A percentile compares a stretch with the other conserved stretches of the same genome.
These are phyloP conservation scores for Trypanosoma scelopori DNA, from an alignment of 208 protist species.

Conservation along the genomic window DNA sequence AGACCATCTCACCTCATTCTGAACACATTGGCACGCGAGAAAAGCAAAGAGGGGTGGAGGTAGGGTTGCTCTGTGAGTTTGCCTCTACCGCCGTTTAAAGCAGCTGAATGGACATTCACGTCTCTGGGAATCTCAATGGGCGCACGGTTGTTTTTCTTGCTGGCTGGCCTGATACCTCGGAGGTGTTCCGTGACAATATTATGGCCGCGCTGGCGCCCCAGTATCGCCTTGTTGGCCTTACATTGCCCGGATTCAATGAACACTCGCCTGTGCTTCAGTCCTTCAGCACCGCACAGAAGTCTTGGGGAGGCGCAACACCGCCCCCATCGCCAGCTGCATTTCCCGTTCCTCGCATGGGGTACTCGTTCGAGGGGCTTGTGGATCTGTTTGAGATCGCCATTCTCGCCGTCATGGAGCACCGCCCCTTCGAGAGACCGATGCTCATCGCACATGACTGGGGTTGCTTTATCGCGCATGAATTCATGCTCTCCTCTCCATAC, in stretches of 20 bases:
- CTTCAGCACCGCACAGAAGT: too few species aligned
- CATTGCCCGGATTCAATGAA: conserved; percentile 60
- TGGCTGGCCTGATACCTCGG: conserved; percentile 73
- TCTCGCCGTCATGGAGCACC: too few species aligned
- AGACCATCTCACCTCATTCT: too few species aligned
- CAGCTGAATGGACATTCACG: conserved; percentile 66
- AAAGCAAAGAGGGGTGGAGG: too few species aligned
- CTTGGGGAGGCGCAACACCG: background rate
- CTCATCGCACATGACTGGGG: conserved; percentile 69
- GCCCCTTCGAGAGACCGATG: conserved; percentile 53
- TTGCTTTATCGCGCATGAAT: conserved; percentile 59
- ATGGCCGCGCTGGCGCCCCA: conserved; percentile 45
- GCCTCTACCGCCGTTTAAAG: too few species aligned
- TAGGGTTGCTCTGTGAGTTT: too few species aligned
- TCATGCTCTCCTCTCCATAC: conserved; percentile 61
- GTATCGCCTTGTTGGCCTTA: conserved; percentile 71
- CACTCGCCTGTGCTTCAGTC: conserved; percentile 39
- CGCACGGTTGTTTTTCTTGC: conserved; percentile 72
- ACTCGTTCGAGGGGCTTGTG: conserved; percentile 66
- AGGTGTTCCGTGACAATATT: conserved; percentile 75
- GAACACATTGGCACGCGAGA: too few species aligned
- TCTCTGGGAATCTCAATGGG: conserved; percentile 65
- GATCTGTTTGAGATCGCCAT: conserved; percentile 72
- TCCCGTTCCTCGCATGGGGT: conserved; percentile 33
- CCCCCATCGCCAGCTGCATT: conserved; percentile 21